Evolutionary conservation across 2,329 filamentous ascomycete species (phyloP), one percentile per base, ranked within the genome.

Genomic region (Hirsutella minnesotensis): DNA sequence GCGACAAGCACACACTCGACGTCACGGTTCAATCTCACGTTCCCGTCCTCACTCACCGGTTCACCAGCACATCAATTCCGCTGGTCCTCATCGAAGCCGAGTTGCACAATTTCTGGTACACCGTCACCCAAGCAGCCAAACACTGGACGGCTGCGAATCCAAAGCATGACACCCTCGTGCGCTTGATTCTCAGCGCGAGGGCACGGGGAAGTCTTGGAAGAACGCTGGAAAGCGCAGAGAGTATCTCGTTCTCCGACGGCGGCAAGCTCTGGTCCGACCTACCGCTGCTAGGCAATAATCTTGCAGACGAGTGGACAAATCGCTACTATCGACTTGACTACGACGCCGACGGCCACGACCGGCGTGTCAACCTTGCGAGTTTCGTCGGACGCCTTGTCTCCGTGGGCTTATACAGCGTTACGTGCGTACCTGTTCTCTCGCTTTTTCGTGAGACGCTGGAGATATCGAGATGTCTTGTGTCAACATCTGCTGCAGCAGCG

Each of bases 241-340:
- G 16, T 22, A 24, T 38, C 29, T 34, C 4, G 29, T 42, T 21
- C 33, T 42, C 40, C 29, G 40, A 42, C 31, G 40, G 40, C 18
- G 40, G 40, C 18, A 42, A 22, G 16, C 21, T 42, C 31, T 42
- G 34, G 40, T 42, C 40, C 12, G 40, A 42, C 40, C 33, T 42
- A 9, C 40, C 40, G 27, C n/a, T 42, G 13, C 21, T 42, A 12
- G 21, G 40, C 40, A 16, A 30, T n/a, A 33, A 36, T 36, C 18
- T 42, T 4, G 30, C 27, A 15, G 40, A 42, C 19, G 34, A 38
- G 40, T 42, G 34, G 40, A 29, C 13, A 15, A 20, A 42, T 15
- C 40, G 35, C 20, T 42, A 42, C 35, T 42, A 42, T 42, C n/a
- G n/a, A 21, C 20, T n/a, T 5, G 35, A 38, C 35, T 42, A 42